These are phyloP conservation scores for Bruguiera gymnorhiza DNA, from an alignment of 345 rosid species.

Conservation along the genomic window DNA sequence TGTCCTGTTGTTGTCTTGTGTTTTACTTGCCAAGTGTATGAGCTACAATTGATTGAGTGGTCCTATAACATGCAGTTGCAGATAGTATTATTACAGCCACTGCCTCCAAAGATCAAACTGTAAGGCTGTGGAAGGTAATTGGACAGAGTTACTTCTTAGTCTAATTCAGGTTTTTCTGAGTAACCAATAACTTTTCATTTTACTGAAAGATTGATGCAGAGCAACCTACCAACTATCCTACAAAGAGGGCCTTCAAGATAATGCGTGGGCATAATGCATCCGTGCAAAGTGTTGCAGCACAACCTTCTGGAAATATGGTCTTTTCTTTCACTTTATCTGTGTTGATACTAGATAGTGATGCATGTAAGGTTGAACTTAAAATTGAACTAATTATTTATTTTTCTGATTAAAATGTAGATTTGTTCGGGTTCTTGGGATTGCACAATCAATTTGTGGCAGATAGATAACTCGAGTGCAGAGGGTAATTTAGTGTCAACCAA, in stretches of 20 bases:
- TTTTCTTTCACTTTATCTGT: constrained; percentile 17
- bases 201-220: constrained; percentile 49
- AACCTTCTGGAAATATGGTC: constrained; percentile 69
- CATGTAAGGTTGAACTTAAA: background rate
- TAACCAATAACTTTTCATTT: constrained; percentile 12
- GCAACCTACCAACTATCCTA: constrained; percentile 37
- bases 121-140: constrained; percentile 91
- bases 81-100: constrained; percentile 57
- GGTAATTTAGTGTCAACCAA: constrained; percentile 61
- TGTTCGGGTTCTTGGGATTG: constrained; percentile 99
- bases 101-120: constrained; percentile 87
- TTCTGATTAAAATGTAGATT: constrained; percentile 37
- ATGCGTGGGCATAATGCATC: constrained; percentile 85
- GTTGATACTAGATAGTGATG: background rate
- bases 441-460: constrained; percentile 74
- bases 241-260: constrained; percentile 65
- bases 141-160: constrained; percentile 11
- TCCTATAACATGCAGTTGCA: constrained; percentile 38
- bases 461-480: constrained; percentile 44
- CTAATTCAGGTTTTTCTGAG: constrained; percentile 15
- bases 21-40: background rate
- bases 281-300: constrained; percentile 74
- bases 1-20: background rate
- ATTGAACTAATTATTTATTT: constrained; percentile 10
- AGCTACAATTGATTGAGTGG: background rate